phyloP scores from a whole-genome alignment of 129 eudicot species.

The Chrysanthemum lavandulifolium region DNA sequence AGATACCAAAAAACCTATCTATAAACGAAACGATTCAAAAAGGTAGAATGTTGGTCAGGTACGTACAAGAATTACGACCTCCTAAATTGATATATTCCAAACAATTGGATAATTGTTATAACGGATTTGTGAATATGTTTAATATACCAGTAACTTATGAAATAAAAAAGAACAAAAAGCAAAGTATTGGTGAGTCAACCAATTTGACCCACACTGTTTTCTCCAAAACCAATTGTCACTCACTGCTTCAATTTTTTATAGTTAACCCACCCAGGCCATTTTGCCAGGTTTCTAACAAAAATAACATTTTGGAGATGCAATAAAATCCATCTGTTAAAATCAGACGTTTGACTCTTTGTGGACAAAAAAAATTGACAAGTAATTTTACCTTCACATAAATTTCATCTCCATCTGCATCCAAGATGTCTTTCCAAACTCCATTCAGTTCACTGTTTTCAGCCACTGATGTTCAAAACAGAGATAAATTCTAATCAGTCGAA shows the following conservation, averaged over 20 bases:
- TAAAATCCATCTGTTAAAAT: background rate
- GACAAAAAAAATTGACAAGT: background rate
- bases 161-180: background rate
- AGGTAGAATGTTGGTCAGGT: background rate
- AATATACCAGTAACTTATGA: background rate
- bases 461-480: constrained; percentile 48
- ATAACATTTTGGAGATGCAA: background rate
- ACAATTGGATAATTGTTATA: background rate
- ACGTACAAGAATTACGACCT: background rate
- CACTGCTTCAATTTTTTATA: no score
- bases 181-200: background rate
- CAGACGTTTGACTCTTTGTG: background rate
- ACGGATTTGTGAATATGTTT: background rate
- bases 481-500: background rate
- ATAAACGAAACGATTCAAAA: background rate
- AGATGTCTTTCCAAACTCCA: constrained; percentile 94
- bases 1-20: background rate
- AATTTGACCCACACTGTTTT: background rate
- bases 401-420: constrained; percentile 96
- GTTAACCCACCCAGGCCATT: background rate
- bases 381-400: constrained; percentile 79
- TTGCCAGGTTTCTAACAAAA: background rate
- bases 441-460: constrained; percentile 84
- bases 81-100: background rate
- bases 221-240: no score